Evolutionary conservation across 257 asterid species (phyloP).

Genomic region (Fraxinus anomala): DNA sequence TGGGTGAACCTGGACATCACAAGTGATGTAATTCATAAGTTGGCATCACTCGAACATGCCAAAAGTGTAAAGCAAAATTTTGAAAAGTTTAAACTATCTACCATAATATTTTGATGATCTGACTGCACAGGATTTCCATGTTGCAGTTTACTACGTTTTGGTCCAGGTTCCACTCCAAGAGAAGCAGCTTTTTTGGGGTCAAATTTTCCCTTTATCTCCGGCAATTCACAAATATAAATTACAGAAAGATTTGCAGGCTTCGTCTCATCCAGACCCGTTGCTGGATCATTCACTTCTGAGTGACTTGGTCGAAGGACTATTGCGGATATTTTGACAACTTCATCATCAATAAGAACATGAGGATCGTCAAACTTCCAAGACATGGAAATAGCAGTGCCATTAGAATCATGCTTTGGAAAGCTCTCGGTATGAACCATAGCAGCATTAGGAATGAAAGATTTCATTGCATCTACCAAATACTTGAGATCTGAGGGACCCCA

Average conservation of each 20-base stretch:
- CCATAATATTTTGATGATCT: slow-evolving; percentile 71
- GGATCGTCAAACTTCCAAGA: not conserved
- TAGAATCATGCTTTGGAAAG: slow-evolving; percentile 17
- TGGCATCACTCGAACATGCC: slow-evolving; percentile 9
- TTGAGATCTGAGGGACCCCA: slow-evolving; percentile 94
- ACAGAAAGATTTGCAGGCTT: slow-evolving; percentile 89
- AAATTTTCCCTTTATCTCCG: slow-evolving; percentile 92
- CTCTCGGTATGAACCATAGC: slow-evolving; percentile 86
- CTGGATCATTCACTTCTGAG: slow-evolving; percentile 35
- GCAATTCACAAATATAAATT: slow-evolving; percentile 77
- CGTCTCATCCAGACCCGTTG: slow-evolving; percentile 24
- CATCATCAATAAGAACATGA: no score
- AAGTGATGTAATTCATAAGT: slow-evolving; percentile 16
- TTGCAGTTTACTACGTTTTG: slow-evolving; percentile 80
- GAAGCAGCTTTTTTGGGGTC: slow-evolving; percentile 74
- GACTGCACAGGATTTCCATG: slow-evolving; percentile 80
- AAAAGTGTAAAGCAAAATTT: not conserved
- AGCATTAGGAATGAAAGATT: slow-evolving; percentile 82
- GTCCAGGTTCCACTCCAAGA: slow-evolving; percentile 86
- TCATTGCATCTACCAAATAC: slow-evolving; percentile 85
- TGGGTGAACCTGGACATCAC: slow-evolving; percentile 70
- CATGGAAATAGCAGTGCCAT: no score
- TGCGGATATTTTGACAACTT: slow-evolving; percentile 39
- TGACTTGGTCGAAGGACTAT: slow-evolving; percentile 61
- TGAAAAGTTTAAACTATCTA: slow-evolving; percentile 31